Evolutionary conservation across 1,139 yeast genomes (phyloP).

Genomic region (Debaryomyces coudertii): DNA sequence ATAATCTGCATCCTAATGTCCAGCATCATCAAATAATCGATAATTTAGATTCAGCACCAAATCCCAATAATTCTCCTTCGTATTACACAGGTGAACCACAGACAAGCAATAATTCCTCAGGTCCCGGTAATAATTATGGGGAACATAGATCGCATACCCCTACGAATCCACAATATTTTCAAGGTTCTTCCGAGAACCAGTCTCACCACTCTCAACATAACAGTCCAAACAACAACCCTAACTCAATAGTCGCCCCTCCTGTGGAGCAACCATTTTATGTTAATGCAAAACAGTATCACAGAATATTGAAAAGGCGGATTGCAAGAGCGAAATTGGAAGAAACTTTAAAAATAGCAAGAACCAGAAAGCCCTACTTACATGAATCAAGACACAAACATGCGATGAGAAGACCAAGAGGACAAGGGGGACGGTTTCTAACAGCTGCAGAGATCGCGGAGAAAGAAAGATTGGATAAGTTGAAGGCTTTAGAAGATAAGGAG

Average conservation of each 20-base stretch:
- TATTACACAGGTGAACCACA: constrained; percentile 13
- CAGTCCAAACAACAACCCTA: constrained; percentile 14
- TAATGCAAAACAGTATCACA: constrained; percentile 95
- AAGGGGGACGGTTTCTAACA: constrained; percentile 94
- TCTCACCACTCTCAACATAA: constrained; percentile 13
- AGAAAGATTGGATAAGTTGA: constrained; percentile 58
- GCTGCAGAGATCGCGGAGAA: constrained; percentile 95
- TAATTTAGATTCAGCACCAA: constrained; percentile 8
- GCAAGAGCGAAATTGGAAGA: constrained; percentile 96
- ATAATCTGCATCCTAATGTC: constrained; percentile 23
- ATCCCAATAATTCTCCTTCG: constrained; percentile 13
- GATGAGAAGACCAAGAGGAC: constrained; percentile 98
- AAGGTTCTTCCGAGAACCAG: constrained; percentile 11
- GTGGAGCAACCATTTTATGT: constrained; percentile 93
- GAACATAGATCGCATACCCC: constrained; percentile 16
- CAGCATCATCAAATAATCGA: constrained; percentile 13
- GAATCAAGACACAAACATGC: constrained; percentile 99
- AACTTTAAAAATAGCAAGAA: constrained; percentile 80
- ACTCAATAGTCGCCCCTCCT: constrained; percentile 18
- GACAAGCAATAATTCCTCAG: constrained; percentile 9
- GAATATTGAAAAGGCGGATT: constrained; percentile 87
- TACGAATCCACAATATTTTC: constrained; percentile 12
- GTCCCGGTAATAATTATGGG: constrained; percentile 3
- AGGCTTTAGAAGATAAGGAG: constrained; percentile 39
- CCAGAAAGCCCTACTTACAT: constrained; percentile 91